Evolutionary conservation across 139 green algal genomes (phyloP).

Genomic region (Coccomyxa sp.): DNA sequence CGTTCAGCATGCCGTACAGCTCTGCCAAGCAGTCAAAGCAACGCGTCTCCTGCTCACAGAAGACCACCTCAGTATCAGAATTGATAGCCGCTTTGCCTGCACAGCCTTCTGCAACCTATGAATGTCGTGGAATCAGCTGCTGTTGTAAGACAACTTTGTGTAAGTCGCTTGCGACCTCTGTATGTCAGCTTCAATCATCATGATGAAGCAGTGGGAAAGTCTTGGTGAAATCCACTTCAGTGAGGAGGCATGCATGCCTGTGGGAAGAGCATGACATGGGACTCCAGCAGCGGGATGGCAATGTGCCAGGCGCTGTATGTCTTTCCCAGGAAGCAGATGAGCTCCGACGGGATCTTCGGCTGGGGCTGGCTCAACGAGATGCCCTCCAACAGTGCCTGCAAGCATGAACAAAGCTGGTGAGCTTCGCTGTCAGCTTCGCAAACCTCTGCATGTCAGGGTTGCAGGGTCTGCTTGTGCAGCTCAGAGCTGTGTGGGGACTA

Average conservation of each 20-base stretch:
- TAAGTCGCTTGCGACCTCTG: too few species aligned
- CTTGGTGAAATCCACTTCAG: too few species aligned
- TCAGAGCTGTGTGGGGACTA: too few species aligned
- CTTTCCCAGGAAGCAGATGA: constrained; percentile 97
- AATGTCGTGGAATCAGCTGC: too few species aligned
- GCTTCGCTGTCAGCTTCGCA: too few species aligned
- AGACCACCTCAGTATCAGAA: background rate
- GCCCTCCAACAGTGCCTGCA: constrained; percentile 81
- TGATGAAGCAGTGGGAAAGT: background rate
- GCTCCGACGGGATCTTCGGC: constrained; percentile 96
- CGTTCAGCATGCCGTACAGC: constrained; percentile 77
- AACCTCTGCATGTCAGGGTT: background rate
- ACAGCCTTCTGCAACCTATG: too few species aligned
- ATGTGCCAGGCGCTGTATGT: constrained; percentile 97
- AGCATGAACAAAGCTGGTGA: background rate
- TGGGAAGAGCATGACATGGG: constrained; percentile 92
- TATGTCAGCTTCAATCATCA: background rate
- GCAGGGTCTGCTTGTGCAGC: too few species aligned
- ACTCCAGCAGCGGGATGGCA: constrained; percentile 93
- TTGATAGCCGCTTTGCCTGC: too few species aligned
- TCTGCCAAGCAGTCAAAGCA: constrained; percentile 88
- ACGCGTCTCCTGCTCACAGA: constrained; percentile 65
- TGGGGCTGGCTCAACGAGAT: constrained; percentile 94
- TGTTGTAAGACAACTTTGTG: too few species aligned
- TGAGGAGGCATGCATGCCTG: too few species aligned